Evolutionary conservation across 2,329 filamentous ascomycete genomes (phyloP), one percentile per base, ranked within the genome.

Genomic region (Cyphellophora attinorum): DNA sequence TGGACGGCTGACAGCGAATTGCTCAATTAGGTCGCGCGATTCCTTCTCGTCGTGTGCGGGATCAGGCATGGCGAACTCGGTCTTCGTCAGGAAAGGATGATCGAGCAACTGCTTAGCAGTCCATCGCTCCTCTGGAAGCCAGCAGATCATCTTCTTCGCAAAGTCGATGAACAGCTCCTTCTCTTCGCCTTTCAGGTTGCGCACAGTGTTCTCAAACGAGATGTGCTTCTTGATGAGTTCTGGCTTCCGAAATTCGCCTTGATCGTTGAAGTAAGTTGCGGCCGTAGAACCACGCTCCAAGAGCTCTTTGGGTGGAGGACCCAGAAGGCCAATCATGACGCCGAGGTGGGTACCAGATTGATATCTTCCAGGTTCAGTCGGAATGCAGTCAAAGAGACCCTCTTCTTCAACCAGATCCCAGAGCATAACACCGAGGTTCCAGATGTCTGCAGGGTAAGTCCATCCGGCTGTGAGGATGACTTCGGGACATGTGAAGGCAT

Each of bases 251-350:
- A 47, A 40, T n/a, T 48, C 35, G 16, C 38, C 40, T 8, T 47
- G 28, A 5, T 37, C 27, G 14, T 48, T 40, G 31, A 50, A 50
- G 29, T 41, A 50, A 54, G 56, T 29, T 28, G 48, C 34, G 48
- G 49, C 45, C 51, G 60, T 49, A 39, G 40, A 33, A 13, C 48
- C 54, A 21, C 54, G 51, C 41, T 51, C 38, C 35, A 62, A 36
- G 6, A 64, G 29, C 37, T 57, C 52, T 36, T 42, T 49, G 28
- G 57, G 58, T 4, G 60, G 60, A 21, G 51, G 53, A 11, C 60
- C 61, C 2, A 65, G 44, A 37, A 65, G 48, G 12, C 53, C 55
- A 34, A 62, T 60, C 51, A 66, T 65, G 41, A 65, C 52, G 5
- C 61, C 59, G 6, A 67, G 39, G 38, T 65, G 57, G 32, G 48